Percentiles rank a stretch among this genome's conserved stretches.
phyloP scores from a whole-genome alignment of 2,329 filamentous ascomycete species.

The Colletotrichum chrysophilum region DNA sequence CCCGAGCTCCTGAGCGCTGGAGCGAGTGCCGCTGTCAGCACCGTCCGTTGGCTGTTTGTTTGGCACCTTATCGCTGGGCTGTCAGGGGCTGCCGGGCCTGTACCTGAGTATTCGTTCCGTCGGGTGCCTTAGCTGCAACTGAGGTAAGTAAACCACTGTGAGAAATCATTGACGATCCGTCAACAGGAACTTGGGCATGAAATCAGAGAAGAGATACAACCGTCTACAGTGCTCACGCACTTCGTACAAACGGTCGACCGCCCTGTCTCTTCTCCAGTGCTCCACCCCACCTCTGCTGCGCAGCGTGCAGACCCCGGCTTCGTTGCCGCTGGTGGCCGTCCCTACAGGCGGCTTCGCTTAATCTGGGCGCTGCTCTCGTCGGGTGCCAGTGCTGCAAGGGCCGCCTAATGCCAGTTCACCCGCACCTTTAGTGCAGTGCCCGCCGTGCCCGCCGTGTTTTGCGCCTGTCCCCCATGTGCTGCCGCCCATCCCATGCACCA shows the following conservation, averaged over 20 bases:
- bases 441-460: neutral
- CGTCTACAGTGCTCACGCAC: neutral
- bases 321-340: neutral
- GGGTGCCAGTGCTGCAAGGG: constrained; percentile 8
- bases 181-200: neutral
- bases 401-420: constrained; percentile 9
- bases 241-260: neutral
- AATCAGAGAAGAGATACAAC: neutral
- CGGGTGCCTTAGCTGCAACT: neutral
- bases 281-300: neutral
- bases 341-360: neutral
- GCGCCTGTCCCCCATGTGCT: neutral
- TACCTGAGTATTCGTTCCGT: no score
- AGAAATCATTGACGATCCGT: neutral
- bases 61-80: neutral
- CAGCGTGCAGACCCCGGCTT: neutral
- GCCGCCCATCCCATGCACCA: neutral
- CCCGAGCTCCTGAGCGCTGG: constrained; percentile 5
- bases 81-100: neutral
- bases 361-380: neutral
- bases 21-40: constrained; percentile 12
- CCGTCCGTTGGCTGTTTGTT: neutral
- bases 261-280: neutral
- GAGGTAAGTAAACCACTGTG: neutral
- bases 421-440: neutral